Evolutionary conservation across 192 early-diverging fungal genomes (phyloP).

Genomic region (Backusella tarrabulga): DNA sequence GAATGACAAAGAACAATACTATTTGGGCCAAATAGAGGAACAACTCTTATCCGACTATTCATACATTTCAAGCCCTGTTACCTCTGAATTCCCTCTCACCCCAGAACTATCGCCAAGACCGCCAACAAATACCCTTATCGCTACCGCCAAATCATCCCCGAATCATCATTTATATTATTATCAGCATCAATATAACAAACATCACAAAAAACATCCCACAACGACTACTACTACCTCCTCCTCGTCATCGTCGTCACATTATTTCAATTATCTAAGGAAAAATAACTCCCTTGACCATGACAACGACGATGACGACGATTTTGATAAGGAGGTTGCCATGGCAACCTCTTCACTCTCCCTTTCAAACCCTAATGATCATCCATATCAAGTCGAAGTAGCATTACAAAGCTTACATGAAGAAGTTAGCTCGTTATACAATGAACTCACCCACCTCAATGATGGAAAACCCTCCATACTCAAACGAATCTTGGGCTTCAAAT

Average conservation of each 20-base stretch:
- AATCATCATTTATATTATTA: neutral
- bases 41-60: constrained; percentile 2
- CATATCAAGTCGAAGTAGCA: neutral
- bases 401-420: neutral
- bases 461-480: neutral
- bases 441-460: neutral
- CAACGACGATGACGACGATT: neutral
- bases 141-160: neutral
- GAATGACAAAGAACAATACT: constrained; percentile 14
- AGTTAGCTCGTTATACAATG: neutral
- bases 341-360: constrained; percentile 11
- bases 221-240: neutral
- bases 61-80: constrained; percentile 4
- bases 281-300: neutral
- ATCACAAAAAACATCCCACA: neutral
- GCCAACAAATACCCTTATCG: neutral
- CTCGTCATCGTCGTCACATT: neutral
- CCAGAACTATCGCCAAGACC: constrained; percentile 21
- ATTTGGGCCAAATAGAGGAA: constrained; percentile 13
- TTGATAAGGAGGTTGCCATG: constrained; percentile 25
- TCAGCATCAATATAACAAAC: neutral
- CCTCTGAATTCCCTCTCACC: constrained; percentile 18
- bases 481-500: neutral
- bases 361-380: neutral
- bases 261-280: neutral